Base-by-base conservation (phyloP, 805 yeast genomes). In the Sugiyamaella lignohabitans region DNA sequence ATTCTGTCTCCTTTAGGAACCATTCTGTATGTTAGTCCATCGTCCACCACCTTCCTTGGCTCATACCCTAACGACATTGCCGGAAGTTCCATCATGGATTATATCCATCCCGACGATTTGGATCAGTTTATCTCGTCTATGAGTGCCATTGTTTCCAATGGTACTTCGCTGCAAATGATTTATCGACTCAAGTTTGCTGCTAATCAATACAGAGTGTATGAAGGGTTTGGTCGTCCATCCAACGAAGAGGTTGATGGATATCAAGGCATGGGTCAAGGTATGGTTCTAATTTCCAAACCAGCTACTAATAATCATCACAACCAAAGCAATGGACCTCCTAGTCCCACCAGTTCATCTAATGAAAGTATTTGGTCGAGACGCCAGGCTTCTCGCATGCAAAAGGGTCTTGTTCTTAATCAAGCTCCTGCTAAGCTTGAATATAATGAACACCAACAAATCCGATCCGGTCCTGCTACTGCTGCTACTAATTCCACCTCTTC, bases 41-140 rank as follows among this genome's bases (percentile, higher is more conserved):
- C 55, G 17, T 44, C 46, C 23, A 30, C 37, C 23, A 1, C 17
- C 29, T 30, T 40, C 30, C 39, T 53, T 37, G 51, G 53, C 16
- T 27, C 47, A 5, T 42, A 36, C 11, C 45, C 51, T 5, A 11
- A 43, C 16, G 40, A 32, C 22, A 32, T 52, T 35, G 42, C 30
- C 5, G 50, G 50, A 16, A 30, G 22, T 14, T 20, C 42, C 27
- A 40, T 52, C 23, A 29, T 41, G 27, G 55, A 52, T 46, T 47
- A 42, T 45, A 11, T 55, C 36, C 59, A 53, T 30, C 54, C 55
- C 16, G 46, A 50, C 18, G 59, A 55, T 34, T 29, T 53, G 22
- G 54, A 50, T 16, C 40, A 24, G 24, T 49, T 51, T 37, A 41
- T 44, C 24, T 41, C 43, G 14, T 43, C 43, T 18, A 30, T 53